phyloP scores from a whole-genome alignment of 495 filamentous ascomycete species.

The Elaphomyces granulatus region DNA sequence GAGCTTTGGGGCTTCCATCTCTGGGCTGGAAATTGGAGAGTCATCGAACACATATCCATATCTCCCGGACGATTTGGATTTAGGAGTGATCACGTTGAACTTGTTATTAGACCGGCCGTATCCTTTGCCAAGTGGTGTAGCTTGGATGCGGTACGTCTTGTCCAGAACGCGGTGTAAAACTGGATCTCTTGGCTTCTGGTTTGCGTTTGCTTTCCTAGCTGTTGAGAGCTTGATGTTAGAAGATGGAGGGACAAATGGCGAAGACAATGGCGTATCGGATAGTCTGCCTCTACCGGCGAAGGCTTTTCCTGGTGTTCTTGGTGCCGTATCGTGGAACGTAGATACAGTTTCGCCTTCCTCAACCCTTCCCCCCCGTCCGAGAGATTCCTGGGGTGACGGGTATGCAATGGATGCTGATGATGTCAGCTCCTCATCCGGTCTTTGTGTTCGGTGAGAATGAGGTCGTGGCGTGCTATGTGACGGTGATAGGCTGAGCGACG shows the following conservation, averaged over 20 bases:
- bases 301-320: not conserved
- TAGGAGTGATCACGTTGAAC: slow-evolving; percentile 23
- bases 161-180: slow-evolving; percentile 79
- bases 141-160: slow-evolving; percentile 86
- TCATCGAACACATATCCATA: slow-evolving; percentile 26
- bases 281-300: slow-evolving; percentile 11
- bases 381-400: slow-evolving; percentile 21
- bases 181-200: slow-evolving; percentile 41
- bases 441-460: slow-evolving; percentile 20
- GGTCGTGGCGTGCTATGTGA: slow-evolving; percentile 38
- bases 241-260: slow-evolving; percentile 37
- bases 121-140: slow-evolving; percentile 59
- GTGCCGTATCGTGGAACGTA: not conserved
- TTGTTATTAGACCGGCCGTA: slow-evolving; percentile 24
- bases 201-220: slow-evolving; percentile 16
- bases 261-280: slow-evolving; percentile 24
- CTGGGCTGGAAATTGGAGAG: slow-evolving; percentile 62
- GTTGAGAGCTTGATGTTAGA: slow-evolving; percentile 21
- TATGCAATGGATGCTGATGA: slow-evolving; percentile 50
- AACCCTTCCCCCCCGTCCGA: not conserved
- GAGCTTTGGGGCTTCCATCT: slow-evolving; percentile 64
- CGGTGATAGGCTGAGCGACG: slow-evolving; percentile 40
- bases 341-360: not conserved
- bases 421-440: slow-evolving; percentile 26
- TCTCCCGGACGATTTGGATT: slow-evolving; percentile 14